These are phyloP conservation scores for Coccomyxa subellipsoidea DNA, from an alignment of 163 green algal species.

Conservation along the genomic window DNA sequence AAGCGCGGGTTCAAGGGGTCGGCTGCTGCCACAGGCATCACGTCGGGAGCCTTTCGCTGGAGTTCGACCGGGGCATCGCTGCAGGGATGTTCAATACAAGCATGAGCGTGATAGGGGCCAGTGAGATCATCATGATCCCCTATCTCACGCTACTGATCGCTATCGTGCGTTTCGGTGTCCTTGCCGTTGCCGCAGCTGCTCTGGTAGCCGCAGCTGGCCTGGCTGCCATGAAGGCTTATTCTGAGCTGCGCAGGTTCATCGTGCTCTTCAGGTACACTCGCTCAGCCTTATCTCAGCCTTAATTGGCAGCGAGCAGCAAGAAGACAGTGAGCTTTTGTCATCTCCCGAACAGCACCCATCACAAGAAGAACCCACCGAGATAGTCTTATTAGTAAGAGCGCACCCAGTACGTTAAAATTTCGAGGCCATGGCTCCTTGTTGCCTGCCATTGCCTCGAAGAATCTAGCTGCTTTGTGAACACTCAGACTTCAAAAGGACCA, in stretches of 20 bases:
- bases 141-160: background rate
- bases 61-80: background rate
- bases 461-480: no score
- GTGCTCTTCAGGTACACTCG: background rate
- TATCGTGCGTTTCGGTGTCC: background rate
- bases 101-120: background rate
- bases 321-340: no score
- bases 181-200: background rate
- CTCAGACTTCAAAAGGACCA: no score
- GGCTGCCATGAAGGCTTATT: background rate
- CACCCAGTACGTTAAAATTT: no score
- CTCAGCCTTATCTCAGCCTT: background rate
- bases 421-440: no score
- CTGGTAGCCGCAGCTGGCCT: background rate
- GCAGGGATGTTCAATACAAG: background rate
- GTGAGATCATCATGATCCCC: background rate
- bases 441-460: no score
- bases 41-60: background rate
- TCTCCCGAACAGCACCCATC: no score
- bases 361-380: no score
- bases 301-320: no score
- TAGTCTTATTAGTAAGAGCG: no score
- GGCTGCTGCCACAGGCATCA: background rate
- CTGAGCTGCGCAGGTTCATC: background rate
- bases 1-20: background rate